Conservation (phyloP, 495 filamentous ascomycete species). For the Tuber brumale region DNA sequence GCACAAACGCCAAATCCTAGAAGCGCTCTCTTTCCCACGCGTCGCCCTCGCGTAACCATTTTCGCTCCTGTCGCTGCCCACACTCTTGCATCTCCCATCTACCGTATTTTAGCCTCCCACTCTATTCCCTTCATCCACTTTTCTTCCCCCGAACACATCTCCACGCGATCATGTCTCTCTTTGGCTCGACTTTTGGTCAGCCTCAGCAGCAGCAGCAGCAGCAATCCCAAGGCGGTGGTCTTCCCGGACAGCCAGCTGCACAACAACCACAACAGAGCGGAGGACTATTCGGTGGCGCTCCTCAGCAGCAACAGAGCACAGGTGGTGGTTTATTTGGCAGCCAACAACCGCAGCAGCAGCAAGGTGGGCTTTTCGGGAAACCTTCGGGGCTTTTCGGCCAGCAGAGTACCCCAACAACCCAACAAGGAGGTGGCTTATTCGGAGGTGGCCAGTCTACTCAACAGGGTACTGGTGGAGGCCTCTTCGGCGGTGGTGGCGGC, state of each 20-base stretch:
- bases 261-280: conserved; percentile 31
- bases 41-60: conserved; percentile 3
- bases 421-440: conserved; percentile 44
- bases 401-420: conserved; percentile 29
- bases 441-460: conserved; percentile 36
- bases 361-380: conserved; percentile 45
- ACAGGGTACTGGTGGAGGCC: conserved; percentile 36
- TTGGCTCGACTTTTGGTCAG: conserved; percentile 24
- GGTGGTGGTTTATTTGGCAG: conserved; percentile 14
- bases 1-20: conserved; percentile 26
- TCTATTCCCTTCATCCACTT: background rate
- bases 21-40: conserved; percentile 17
- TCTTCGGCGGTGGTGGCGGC: conserved; percentile 28
- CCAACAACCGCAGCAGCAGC: conserved; percentile 31
- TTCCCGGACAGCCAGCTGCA: conserved; percentile 30
- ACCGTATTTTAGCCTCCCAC: background rate
- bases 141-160: background rate
- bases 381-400: conserved; percentile 7
- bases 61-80: background rate
- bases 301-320: conserved; percentile 38
- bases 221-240: conserved; percentile 38
- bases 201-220: conserved; percentile 44
- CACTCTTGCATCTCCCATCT: conserved; percentile 11
- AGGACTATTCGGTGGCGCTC: conserved; percentile 17
- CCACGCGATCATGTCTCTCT: conserved; percentile 19